These are phyloP conservation scores for Venturia asperata DNA, from an alignment of 2,329 filamentous ascomycete species.

Conservation along the genomic window DNA sequence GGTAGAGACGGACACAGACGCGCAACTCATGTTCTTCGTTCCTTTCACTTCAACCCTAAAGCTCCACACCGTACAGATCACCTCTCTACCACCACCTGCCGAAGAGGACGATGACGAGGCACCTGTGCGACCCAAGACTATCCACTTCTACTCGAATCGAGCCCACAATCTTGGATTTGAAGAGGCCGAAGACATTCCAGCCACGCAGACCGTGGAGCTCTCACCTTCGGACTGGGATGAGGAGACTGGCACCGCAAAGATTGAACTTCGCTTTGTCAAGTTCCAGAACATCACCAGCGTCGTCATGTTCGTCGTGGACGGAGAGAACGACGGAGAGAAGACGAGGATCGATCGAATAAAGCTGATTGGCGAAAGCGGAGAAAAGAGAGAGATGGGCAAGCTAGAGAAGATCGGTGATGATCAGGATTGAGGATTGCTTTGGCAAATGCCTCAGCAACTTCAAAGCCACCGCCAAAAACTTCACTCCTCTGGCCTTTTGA, in stretches of 20 bases:
- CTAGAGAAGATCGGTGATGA: constrained; percentile 89
- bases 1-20: constrained; percentile 94
- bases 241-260: constrained; percentile 44
- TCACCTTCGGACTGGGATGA: constrained; percentile 65
- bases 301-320: constrained; percentile 78
- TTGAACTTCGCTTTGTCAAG: constrained; percentile 80
- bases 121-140: constrained; percentile 71
- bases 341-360: constrained; percentile 72
- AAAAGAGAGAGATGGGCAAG: constrained; percentile 90
- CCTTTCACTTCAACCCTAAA: constrained; percentile 86
- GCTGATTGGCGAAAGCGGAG: constrained; percentile 80
- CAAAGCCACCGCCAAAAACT: background rate
- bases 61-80: constrained; percentile 80
- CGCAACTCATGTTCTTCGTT: constrained; percentile 88
- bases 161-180: constrained; percentile 89
- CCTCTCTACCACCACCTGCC: constrained; percentile 59
- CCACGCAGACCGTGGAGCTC: constrained; percentile 74
- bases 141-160: constrained; percentile 83
- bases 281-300: constrained; percentile 90
- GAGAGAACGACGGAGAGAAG: constrained; percentile 75
- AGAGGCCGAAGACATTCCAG: constrained; percentile 78
- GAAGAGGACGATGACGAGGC: constrained; percentile 55
- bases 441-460: background rate
- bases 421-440: background rate
- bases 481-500: background rate